Conservation (phyloP, 228 moss, liverwort and hornwort genomes). For the Sphagnum magellanicum region DNA sequence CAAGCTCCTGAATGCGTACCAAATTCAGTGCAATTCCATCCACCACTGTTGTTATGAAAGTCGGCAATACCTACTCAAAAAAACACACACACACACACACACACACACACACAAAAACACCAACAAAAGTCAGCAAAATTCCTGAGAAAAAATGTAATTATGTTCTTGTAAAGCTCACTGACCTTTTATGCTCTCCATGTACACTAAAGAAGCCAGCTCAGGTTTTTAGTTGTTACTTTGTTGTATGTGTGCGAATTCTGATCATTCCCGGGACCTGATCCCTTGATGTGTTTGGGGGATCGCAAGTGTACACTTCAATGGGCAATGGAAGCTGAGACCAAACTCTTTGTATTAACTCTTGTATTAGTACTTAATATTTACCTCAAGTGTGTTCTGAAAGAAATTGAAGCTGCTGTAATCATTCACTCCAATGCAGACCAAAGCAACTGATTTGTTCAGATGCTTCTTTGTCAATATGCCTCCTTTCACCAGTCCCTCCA, state of each 20-base stretch:
- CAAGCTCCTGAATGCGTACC: constrained; percentile 23
- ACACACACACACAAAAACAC: neutral
- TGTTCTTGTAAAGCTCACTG: neutral
- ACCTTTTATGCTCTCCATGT: neutral
- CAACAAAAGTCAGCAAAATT: neutral
- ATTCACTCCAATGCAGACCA: constrained; percentile 44
- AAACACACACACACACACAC: no score
- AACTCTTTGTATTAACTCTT: no score
- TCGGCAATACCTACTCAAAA: constrained; percentile 4
- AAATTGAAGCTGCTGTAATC: constrained; percentile 35
- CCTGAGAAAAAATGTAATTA: neutral
- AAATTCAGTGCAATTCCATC: constrained; percentile 32
- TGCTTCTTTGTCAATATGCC: constrained; percentile 25
- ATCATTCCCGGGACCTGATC: no score
- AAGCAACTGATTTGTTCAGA: constrained; percentile 30
- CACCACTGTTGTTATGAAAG: constrained; percentile 22
- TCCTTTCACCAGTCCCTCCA: constrained; percentile 26
- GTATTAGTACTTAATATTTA: neutral
- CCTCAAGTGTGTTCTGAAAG: neutral
- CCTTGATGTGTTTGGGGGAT: no score
- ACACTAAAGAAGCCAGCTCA: neutral
- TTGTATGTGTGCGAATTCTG: neutral
- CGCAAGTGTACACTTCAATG: no score
- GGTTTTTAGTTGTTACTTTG: no score
- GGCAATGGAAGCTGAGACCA: no score